A percentile compares a stretch with the other conserved stretches of the same genome.
Evolutionary conservation across 2,329 filamentous ascomycete species (phyloP).

Genomic region (Colletotrichum spaethianum): DNA sequence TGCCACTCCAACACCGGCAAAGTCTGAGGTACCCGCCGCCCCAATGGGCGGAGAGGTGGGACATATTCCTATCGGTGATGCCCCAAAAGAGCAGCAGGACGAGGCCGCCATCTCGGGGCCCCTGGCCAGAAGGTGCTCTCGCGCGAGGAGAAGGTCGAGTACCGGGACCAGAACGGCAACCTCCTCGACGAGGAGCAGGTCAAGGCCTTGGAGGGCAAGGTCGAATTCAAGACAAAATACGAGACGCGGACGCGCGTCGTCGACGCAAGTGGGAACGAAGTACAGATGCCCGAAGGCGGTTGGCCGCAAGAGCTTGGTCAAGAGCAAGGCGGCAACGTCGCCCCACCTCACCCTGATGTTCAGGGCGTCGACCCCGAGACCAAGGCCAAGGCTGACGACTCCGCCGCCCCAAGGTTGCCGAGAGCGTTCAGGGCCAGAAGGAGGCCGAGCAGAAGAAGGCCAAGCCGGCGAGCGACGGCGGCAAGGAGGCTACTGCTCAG

Average conservation of each 20-base stretch:
- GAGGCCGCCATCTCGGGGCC: conserved; percentile 60
- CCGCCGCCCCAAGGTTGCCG: conserved; percentile 56
- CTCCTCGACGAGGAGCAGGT: conserved; percentile 88
- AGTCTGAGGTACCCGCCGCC: conserved; percentile 34
- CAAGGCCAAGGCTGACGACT: conserved; percentile 56
- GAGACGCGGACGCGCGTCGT: conserved; percentile 93
- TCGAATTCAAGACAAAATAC: conserved; percentile 95
- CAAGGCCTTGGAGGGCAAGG: conserved; percentile 87
- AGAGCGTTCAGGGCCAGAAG: conserved; percentile 72
- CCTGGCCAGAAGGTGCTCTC: conserved; percentile 65
- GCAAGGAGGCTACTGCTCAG: conserved; percentile 68
- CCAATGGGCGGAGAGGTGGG: conserved; percentile 41
- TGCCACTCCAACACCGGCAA: conserved; percentile 26
- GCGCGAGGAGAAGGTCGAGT: conserved; percentile 89
- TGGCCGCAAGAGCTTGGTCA: conserved; percentile 47
- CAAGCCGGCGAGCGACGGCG: conserved; percentile 73
- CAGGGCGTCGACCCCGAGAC: conserved; percentile 74
- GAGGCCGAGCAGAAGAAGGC: conserved; percentile 68
- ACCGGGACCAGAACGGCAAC: conserved; percentile 95
- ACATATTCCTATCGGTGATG: conserved; percentile 47
- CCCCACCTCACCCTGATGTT: conserved; percentile 73
- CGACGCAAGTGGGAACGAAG: conserved; percentile 83
- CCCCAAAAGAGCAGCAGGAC: conserved; percentile 47
- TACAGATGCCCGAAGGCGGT: conserved; percentile 64
- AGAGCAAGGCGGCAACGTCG: conserved; percentile 58